Conservation (phyloP, 495 filamentous ascomycete species). For the Tricharina praecox region DNA sequence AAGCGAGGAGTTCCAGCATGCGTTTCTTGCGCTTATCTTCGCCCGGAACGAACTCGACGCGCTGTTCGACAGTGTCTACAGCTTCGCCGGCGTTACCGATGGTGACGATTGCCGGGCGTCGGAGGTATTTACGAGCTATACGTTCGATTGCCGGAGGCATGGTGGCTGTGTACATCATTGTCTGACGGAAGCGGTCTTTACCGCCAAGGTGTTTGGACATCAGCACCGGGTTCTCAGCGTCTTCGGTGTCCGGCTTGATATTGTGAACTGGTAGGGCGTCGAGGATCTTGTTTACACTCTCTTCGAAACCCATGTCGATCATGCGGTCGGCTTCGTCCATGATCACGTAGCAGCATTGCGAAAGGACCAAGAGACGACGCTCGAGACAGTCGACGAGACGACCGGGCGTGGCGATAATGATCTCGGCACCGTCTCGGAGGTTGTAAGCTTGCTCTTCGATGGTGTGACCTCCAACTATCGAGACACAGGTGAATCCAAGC, state of each 20-base stretch:
- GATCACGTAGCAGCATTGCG: constrained; percentile 95
- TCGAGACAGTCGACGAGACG: constrained; percentile 96
- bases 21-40: constrained; percentile 98
- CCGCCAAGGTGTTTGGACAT: constrained; percentile 74
- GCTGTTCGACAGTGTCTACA: constrained; percentile 97
- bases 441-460: constrained; percentile 90
- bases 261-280: constrained; percentile 90
- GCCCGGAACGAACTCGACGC: constrained; percentile 77
- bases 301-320: constrained; percentile 98
- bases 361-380: constrained; percentile 73
- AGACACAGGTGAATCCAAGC: constrained; percentile 87
- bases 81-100: constrained; percentile 92
- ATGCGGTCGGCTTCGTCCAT: constrained; percentile 98
- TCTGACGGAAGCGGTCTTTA: constrained; percentile 83
- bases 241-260: constrained; percentile 91
- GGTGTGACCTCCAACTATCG: constrained; percentile 91
- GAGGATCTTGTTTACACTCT: constrained; percentile 93
- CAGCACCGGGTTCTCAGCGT: constrained; percentile 67
- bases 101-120: constrained; percentile 82
- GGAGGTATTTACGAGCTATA: constrained; percentile 89
- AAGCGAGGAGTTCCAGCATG: constrained; percentile 72
- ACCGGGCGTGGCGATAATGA: constrained; percentile 95
- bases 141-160: constrained; percentile 91
- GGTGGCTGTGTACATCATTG: constrained; percentile 99
- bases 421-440: constrained; percentile 88